These are phyloP conservation scores for Monilinia polystroma DNA, from an alignment of 2,329 filamentous ascomycete species.

Conservation along the genomic window DNA sequence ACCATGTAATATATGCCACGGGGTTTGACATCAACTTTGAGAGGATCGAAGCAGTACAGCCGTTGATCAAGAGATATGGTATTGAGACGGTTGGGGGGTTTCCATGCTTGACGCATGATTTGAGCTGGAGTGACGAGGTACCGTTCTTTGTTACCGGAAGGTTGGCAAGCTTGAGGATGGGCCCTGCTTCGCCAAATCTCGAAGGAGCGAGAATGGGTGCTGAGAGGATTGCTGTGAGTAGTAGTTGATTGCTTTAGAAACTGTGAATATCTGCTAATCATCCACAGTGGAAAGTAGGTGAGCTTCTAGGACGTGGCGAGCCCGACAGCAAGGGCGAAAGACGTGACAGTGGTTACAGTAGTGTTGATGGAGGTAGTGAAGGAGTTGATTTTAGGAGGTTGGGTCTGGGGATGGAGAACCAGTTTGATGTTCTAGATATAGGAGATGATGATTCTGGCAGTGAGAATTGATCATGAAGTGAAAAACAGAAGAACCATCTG, in stretches of 20 bases:
- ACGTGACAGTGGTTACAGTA: constrained; percentile 27
- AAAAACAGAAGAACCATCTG: not conserved
- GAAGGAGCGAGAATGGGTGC: constrained; percentile 71
- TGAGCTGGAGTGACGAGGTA: constrained; percentile 72
- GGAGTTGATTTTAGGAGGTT: constrained; percentile 32
- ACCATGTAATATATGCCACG: constrained; percentile 53
- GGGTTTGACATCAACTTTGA: constrained; percentile 65
- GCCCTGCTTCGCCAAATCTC: constrained; percentile 71
- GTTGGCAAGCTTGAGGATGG: constrained; percentile 65
- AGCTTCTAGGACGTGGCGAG: constrained; percentile 24
- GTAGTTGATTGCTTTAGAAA: not conserved
- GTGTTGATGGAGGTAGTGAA: constrained; percentile 15
- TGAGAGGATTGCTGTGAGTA: constrained; percentile 52
- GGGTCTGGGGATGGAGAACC: constrained; percentile 33
- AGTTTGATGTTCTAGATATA: constrained; percentile 29
- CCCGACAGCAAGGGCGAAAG: not conserved
- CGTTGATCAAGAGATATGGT: constrained; percentile 58
- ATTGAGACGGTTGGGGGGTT: constrained; percentile 63
- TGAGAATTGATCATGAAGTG: not conserved
- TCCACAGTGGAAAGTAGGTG: constrained; percentile 30
- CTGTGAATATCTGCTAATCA: constrained; percentile 5
- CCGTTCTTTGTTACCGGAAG: constrained; percentile 71
- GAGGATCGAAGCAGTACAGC: constrained; percentile 59
- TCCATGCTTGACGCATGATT: constrained; percentile 71
- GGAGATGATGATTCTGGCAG: not conserved